These are phyloP conservation scores for Euphrasia arctica DNA, from an alignment of 305 asterid genomes.

Conservation along the genomic window DNA sequence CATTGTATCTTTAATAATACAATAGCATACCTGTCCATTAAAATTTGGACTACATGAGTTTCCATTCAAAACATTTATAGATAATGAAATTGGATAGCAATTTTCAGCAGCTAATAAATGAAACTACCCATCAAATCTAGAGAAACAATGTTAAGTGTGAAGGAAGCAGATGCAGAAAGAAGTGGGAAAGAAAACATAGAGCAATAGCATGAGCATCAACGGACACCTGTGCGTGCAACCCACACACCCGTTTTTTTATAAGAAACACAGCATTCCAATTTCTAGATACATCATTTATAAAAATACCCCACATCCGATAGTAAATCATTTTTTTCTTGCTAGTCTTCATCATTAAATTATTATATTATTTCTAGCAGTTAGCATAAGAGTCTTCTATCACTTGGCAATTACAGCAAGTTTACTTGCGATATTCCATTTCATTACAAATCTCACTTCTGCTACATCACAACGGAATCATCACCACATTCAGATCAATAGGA, in stretches of 20 bases:
- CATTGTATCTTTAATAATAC: conserved; percentile 10
- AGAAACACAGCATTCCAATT: too few relatives aligned
- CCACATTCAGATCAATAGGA: conserved; percentile 17
- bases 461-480: conserved; percentile 16
- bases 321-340: conserved; percentile 11
- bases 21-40: conserved; percentile 8
- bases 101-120: conserved; percentile 22
- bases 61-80: neutral
- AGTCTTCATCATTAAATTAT: conserved; percentile 12
- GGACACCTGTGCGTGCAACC: neutral
- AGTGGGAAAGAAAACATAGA: conserved; percentile 4
- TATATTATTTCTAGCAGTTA: conserved; percentile 10
- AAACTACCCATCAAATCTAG: conserved; percentile 15
- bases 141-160: conserved; percentile 12
- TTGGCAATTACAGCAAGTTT: conserved; percentile 9
- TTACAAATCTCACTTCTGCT: conserved; percentile 16
- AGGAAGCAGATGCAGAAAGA: neutral
- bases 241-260: neutral
- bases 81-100: conserved; percentile 12
- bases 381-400: conserved; percentile 3
- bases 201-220: conserved; percentile 3
- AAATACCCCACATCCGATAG: neutral
- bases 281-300: too few relatives aligned
- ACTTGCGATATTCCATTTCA: conserved; percentile 15
- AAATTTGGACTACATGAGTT: conserved; percentile 10